Evolutionary conservation across 2,329 filamentous ascomycete species (phyloP).

Genomic region (Emergomyces pasteurianus): DNA sequence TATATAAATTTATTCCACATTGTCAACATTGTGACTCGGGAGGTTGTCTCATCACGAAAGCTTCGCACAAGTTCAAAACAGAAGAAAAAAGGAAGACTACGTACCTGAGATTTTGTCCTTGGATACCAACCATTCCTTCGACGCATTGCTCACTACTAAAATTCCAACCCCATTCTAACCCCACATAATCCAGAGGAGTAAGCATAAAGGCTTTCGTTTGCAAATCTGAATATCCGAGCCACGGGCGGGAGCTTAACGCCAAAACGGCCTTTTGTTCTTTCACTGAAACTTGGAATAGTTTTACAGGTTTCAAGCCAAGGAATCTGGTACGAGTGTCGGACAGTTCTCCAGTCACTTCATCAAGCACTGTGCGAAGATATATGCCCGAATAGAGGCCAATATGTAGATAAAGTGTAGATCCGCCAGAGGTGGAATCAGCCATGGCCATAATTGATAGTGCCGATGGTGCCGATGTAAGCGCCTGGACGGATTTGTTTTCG

Average conservation of each 20-base stretch:
- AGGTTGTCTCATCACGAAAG: slow-evolving; percentile 50
- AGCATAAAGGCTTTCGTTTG: slow-evolving; percentile 82
- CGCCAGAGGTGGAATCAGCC: slow-evolving; percentile 83
- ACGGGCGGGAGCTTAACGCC: slow-evolving; percentile 84
- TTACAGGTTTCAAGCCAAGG: slow-evolving; percentile 78
- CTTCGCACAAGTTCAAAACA: slow-evolving; percentile 1
- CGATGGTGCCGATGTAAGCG: slow-evolving; percentile 78
- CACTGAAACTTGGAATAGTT: slow-evolving; percentile 82
- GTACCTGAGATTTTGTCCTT: slow-evolving; percentile 77
- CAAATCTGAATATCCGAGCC: slow-evolving; percentile 86
- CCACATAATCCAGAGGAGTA: slow-evolving; percentile 78
- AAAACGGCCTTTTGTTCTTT: slow-evolving; percentile 75
- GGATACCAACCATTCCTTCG: slow-evolving; percentile 88
- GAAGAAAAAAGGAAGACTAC: slow-evolving; percentile 20
- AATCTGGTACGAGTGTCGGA: slow-evolving; percentile 93
- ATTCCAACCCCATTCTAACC: slow-evolving; percentile 88
- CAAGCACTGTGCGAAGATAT: slow-evolving; percentile 86
- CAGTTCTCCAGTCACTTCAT: slow-evolving; percentile 89
- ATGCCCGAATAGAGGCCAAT: slow-evolving; percentile 94
- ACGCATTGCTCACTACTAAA: slow-evolving; percentile 92
- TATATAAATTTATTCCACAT: slow-evolving; percentile 37
- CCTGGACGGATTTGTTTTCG: slow-evolving; percentile 89
- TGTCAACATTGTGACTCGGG: slow-evolving; percentile 22
- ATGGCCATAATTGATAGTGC: slow-evolving; percentile 87
- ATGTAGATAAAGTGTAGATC: slow-evolving; percentile 82